Base-by-base conservation (phyloP, 2,329 filamentous ascomycete genomes). In the Colletotrichum sp. region DNA sequence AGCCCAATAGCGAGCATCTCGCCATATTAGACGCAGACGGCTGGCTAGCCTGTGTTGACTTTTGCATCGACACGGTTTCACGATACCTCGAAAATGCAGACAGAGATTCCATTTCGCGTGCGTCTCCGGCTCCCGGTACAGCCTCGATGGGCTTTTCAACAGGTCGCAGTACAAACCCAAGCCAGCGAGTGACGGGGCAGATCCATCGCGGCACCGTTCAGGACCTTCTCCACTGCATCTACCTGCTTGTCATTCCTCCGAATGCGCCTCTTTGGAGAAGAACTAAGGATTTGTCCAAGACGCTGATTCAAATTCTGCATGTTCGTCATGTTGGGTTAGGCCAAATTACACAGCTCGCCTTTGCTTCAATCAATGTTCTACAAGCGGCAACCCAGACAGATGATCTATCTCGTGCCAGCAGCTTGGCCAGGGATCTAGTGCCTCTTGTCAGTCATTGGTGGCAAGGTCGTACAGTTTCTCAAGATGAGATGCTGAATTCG, bases 1-100 rank as follows among this genome's bases (percentile, higher is more conserved):
- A 92, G 61, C 90, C 95, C 21, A 95, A 98, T 82, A 92, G 94
- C 32, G 98, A 99, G 84, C 93, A 96, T 80, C 87, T 99, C 15
- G 90, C 92, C 13, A 85, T 87, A 28, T 84, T 87, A 18, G 83
- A 86, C 5, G 87, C 87, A 24, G 88, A 91, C 16, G 89, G 92
- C 73, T 98, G 96, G 96, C 86, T 92, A 64, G 84, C 86, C 12
- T 91, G 93, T 67, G 89, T 94, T 18, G 89, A 92, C 67, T 97
- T 99, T 80, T 94, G 95, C 79, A 87, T 93, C 68, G 87, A 90
- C 34, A 87, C 88, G n/a, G 87, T 98, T 43, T 85, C 86, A 21
- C 84, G 85, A n/a, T 88, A 89, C 78, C 80, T 91, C 9, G 87
- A 87, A 12, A 83, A 84, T 71, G 82, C 82, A 13, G 85, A 88